Evolutionary conservation across 2,329 filamentous ascomycete species (phyloP).

Genomic region (Pyrenochaeta sp.): DNA sequence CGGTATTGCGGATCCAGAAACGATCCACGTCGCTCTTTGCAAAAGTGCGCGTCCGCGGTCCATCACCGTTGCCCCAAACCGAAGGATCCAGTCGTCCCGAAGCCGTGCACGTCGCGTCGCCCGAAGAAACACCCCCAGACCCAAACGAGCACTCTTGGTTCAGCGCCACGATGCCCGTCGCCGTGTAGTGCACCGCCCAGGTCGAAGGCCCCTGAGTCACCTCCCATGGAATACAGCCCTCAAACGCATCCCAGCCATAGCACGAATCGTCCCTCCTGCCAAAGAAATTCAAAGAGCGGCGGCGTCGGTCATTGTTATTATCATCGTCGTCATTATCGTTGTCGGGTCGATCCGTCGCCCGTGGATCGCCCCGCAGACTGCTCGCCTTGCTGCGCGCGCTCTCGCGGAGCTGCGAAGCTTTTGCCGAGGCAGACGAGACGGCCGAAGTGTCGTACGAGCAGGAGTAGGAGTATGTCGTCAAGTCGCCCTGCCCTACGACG

Average conservation of each 20-base stretch:
- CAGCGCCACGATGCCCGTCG: conserved; percentile 1
- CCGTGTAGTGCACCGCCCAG: conserved; percentile 17
- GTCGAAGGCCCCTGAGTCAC: conserved; percentile 15
- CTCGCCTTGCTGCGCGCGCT: background rate
- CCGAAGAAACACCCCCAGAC: conserved; percentile 9
- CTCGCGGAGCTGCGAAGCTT: background rate
- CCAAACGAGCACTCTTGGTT: conserved; percentile 16
- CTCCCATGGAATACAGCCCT: conserved; percentile 17
- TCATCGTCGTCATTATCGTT: too few relatives aligned
- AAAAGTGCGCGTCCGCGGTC: conserved; percentile 12
- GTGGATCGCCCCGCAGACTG: too few relatives aligned
- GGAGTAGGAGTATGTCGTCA: conserved; percentile 10
- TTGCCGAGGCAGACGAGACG: conserved; percentile 5
- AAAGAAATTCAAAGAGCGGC: background rate
- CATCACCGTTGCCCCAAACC: conserved; percentile 11
- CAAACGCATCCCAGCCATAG: conserved; percentile 7
- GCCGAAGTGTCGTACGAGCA: conserved; percentile 7
- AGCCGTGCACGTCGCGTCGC: conserved; percentile 14
- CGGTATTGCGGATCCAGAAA: conserved; percentile 11
- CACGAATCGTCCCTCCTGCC: conserved; percentile 9
- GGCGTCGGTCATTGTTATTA: background rate
- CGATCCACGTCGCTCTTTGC: conserved; percentile 10
- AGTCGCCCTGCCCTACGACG: background rate
- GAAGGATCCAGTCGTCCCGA: conserved; percentile 10
- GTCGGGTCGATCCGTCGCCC: too few relatives aligned